Evolutionary conservation across 805 yeast species (phyloP), one percentile per base, ranked within the genome.

Genomic region (Candida germanica): DNA sequence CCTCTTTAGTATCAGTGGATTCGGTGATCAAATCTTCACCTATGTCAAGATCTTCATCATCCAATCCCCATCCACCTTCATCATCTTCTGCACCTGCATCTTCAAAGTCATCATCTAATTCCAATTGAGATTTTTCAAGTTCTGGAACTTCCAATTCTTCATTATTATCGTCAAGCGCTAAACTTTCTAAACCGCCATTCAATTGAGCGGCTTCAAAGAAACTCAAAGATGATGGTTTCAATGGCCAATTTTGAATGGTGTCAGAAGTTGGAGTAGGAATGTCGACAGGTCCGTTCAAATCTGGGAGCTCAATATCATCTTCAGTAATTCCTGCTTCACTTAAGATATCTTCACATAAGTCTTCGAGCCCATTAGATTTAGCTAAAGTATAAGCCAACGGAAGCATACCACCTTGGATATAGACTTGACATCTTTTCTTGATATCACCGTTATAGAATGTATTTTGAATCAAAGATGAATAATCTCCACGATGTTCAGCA

Each of bases 351-450:
- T 78, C 75, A 17, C 96, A 96, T 37, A 82, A 66, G 19, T 79
- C 88, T 26, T 71, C 77, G 44, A 88, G 73, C 3, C 96, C 96
- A 49, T 81, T 85, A 19, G 93, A 70, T 58, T 84, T 86, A 15
- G 98, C 97, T 44, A 88, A 75, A 9, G 96, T 85, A 58, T 89
- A 94, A 2, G 98, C 98, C 51, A 94, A 74, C 5, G 98, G 88
- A 33, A 75, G 66, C 62, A 89, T 72, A 26, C 96, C 96, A 33
- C 84, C 80, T 48, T 83, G 79, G 33, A 83, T 75, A 48, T 85
- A 80, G 10, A 83, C 77, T 48, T 76, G 71, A 26, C 89, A 77
- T 57, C 96, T 79, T 55, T 82, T 78, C 51, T 81, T 82, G 27
- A 80, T 72, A 38, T 87, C 83, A 54, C 84, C 80, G 54, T 78